Base-by-base conservation (phyloP, 139 green algal species). In the Chlorella sp. region DNA sequence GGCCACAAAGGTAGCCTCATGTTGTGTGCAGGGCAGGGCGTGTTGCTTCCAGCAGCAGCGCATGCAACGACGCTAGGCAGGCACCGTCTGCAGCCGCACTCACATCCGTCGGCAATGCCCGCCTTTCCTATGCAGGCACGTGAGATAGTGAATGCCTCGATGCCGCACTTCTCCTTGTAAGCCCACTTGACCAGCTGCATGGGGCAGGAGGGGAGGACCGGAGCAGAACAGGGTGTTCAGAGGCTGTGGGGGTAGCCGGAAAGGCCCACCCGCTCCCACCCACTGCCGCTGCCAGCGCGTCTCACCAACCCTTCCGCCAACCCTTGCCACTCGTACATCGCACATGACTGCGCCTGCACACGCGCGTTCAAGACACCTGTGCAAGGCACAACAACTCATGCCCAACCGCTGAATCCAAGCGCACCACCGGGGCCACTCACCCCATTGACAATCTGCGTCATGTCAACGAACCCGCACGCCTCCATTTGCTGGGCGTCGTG, bases 121-220 rank as follows among this genome's bases (percentile, higher is more conserved):
- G 68, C 28, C 1, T 37, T 61, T 66, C 84, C 84, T 0, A 88
- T 66, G 68, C 84, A 88, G 0, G 84, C 84, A 0, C 84, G 64
- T 11, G 42, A 42, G 1, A 80, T 28, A 1, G 84, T 88, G 84
- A 30, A 88, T 16, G 42, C 24, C 2, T 34, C 40, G 24, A 88
- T 48, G 0, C 84, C 68, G 68, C 84, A 88, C 66, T 81, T 40
- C 24, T 34, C 32, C 28, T 81, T 81, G 68, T 88, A 88, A 0
- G 84, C 84, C 84, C 84, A 88, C n/a, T 48, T 66, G 12, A 80
- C 42, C 28, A 88, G 39, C 84, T 88, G 84, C 39, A 88, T 71
- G 11, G 64, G 48, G 84, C 14, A 34, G 9, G n/a, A 3, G 36
- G 60, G 4, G 26, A 24, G 61, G 3, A 79, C n/a, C n/a, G 83